These are phyloP conservation scores for Avena sativa DNA, from an alignment of 176 grass and related monocot species.

Conservation along the genomic window DNA sequence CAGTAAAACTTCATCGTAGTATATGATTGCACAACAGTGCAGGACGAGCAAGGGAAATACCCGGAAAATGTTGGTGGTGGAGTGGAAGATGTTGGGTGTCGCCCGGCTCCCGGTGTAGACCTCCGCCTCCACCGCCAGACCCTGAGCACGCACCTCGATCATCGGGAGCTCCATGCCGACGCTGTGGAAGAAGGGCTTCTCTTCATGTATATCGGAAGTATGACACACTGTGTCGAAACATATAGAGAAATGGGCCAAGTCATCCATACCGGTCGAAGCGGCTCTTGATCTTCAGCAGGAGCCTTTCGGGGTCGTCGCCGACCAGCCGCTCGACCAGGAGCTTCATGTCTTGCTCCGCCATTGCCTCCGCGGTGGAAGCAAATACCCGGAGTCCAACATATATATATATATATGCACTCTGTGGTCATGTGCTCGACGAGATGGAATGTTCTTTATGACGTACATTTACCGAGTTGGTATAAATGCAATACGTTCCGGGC, in stretches of 20 bases:
- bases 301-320: conserved; percentile 48
- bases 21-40: background rate
- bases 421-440: background rate
- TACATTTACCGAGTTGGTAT: background rate
- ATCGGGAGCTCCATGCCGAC: conserved; percentile 63
- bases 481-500: no score
- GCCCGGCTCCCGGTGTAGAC: conserved; percentile 37
- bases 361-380: no score
- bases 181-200: conserved; percentile 25
- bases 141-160: conserved; percentile 58
- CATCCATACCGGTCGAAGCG: conserved; percentile 63
- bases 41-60: background rate
- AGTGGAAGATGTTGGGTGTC: conserved; percentile 50
- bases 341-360: background rate
- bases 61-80: conserved; percentile 29
- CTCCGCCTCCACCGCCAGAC: conserved; percentile 52
- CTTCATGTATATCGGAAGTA: background rate
- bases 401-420: background rate
- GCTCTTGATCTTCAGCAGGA: conserved; percentile 58
- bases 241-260: background rate
- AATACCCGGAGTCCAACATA: background rate
- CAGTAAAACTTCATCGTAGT: background rate
- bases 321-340: conserved; percentile 50
- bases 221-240: background rate
- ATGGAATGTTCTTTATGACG: background rate